Evolutionary conservation across 106 monocot species (phyloP).

Genomic region (Platanthera zijinensis): DNA sequence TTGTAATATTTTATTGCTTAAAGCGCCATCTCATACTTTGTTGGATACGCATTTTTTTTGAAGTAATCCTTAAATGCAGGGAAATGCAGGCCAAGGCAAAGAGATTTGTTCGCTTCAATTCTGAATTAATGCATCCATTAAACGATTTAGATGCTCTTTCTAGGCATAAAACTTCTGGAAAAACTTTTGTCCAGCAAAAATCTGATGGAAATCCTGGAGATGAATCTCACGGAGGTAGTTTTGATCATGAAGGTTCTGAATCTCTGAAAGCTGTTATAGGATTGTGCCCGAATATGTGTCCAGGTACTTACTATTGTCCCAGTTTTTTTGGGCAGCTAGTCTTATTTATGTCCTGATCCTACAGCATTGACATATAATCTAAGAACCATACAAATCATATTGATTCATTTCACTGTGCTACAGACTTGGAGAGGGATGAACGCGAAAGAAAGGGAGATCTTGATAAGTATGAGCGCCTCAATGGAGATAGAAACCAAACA

Average conservation of each 20-base stretch:
- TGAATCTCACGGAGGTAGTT: slow-evolving; percentile 3
- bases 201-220: slow-evolving; percentile 3
- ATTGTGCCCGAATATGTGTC: slow-evolving; percentile 92
- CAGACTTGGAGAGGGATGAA: slow-evolving; percentile 85
- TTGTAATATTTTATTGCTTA: not conserved
- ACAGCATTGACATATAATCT: not conserved
- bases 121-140: slow-evolving; percentile 53
- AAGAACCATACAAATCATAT: not conserved
- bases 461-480: slow-evolving; percentile 76
- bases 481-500: slow-evolving; percentile 94
- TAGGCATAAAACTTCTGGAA: slow-evolving; percentile 20
- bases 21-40: not conserved
- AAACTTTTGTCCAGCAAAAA: slow-evolving; percentile 10
- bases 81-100: slow-evolving; percentile 83
- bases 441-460: slow-evolving; percentile 99
- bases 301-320: slow-evolving; percentile 40
- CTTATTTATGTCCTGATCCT: not conserved
- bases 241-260: slow-evolving; percentile 33
- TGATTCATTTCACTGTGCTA: slow-evolving; percentile 11
- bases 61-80: slow-evolving; percentile 25
- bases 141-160: slow-evolving; percentile 15
- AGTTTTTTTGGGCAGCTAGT: not conserved
- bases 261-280: slow-evolving; percentile 49
- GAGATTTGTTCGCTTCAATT: slow-evolving; percentile 64
- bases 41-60: slow-evolving; percentile 4